These are phyloP conservation scores for Sclerotinia sclerotiorum DNA, from an alignment of 2,329 filamentous ascomycete species.

Conservation along the genomic window DNA sequence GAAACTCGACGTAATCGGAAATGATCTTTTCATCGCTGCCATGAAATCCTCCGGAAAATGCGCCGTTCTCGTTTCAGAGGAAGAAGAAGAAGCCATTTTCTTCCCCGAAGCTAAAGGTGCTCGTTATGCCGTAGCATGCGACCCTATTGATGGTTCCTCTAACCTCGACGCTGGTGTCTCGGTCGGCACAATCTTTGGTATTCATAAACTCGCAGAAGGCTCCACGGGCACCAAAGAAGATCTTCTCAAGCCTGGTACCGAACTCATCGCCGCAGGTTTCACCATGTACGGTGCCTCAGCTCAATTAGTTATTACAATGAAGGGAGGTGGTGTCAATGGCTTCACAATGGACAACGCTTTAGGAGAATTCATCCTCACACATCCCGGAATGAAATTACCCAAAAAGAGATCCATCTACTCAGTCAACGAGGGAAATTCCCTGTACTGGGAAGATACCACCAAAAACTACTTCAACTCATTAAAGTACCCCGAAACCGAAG, in stretches of 20 bases:
- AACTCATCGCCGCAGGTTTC: slow-evolving; percentile 93
- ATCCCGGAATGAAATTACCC: slow-evolving; percentile 90
- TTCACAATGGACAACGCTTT: slow-evolving; percentile 97
- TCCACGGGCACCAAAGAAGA: slow-evolving; percentile 77
- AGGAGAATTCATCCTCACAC: slow-evolving; percentile 97
- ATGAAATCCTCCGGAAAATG: slow-evolving; percentile 93
- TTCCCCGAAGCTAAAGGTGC: slow-evolving; percentile 73
- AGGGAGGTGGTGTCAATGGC: slow-evolving; percentile 86
- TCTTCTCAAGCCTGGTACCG: slow-evolving; percentile 83
- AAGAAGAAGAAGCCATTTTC: slow-evolving; percentile 89
- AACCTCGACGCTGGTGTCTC: slow-evolving; percentile 98
- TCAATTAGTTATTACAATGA: slow-evolving; percentile 97
- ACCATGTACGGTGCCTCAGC: slow-evolving; percentile 99
- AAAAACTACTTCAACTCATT: slow-evolving; percentile 86
- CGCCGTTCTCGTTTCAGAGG: slow-evolving; percentile 91
- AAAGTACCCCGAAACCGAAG: slow-evolving; percentile 69
- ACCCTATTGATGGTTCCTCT: slow-evolving; percentile 96
- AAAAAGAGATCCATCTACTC: slow-evolving; percentile 85
- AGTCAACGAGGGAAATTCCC: slow-evolving; percentile 96
- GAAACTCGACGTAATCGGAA: slow-evolving; percentile 98
- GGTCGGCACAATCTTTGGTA: slow-evolving; percentile 93
- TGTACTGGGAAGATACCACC: slow-evolving; percentile 91
- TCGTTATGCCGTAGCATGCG: slow-evolving; percentile 95
- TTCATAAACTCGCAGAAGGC: slow-evolving; percentile 84
- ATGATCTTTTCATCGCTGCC: slow-evolving; percentile 93